Evolutionary conservation across 1,139 yeast genomes (phyloP).

Genomic region (Meyerozyma sp.): DNA sequence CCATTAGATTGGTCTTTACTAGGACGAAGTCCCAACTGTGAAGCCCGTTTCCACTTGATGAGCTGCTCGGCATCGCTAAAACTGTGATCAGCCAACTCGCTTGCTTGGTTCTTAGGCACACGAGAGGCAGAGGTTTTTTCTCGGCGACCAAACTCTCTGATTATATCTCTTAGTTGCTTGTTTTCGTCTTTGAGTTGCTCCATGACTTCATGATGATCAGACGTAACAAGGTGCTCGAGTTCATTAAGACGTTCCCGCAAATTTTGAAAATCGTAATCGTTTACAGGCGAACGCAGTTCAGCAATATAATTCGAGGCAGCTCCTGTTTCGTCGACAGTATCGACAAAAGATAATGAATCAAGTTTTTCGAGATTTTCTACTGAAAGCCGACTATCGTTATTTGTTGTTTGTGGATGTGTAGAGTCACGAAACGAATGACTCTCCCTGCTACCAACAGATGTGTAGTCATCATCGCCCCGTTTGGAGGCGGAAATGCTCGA

Average conservation of each 20-base stretch:
- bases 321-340: neutral
- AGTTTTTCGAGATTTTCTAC: neutral
- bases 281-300: neutral
- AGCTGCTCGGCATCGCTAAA: slow-evolving; percentile 18
- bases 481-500: slow-evolving; percentile 11
- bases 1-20: slow-evolving; percentile 1
- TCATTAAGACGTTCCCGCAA: slow-evolving; percentile 13
- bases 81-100: slow-evolving; percentile 3
- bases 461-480: slow-evolving; percentile 17
- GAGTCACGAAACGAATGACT: neutral
- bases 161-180: slow-evolving; percentile 10
- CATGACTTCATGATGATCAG: slow-evolving; percentile 4
- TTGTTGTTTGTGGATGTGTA: neutral
- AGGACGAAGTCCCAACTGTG: slow-evolving; percentile 27
- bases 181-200: slow-evolving; percentile 13
- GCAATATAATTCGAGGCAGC: neutral
- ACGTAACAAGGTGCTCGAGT: slow-evolving; percentile 13
- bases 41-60: slow-evolving; percentile 35
- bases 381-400: neutral
- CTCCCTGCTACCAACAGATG: slow-evolving; percentile 16
- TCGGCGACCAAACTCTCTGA: slow-evolving; percentile 4
- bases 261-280: neutral
- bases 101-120: no score
- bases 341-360: neutral
- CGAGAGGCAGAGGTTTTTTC: neutral